Percentiles rank a stretch among this genome's conserved stretches.
Conservation (phyloP, 2,329 filamentous ascomycete genomes). For the Domatiomyces catenatus region DNA sequence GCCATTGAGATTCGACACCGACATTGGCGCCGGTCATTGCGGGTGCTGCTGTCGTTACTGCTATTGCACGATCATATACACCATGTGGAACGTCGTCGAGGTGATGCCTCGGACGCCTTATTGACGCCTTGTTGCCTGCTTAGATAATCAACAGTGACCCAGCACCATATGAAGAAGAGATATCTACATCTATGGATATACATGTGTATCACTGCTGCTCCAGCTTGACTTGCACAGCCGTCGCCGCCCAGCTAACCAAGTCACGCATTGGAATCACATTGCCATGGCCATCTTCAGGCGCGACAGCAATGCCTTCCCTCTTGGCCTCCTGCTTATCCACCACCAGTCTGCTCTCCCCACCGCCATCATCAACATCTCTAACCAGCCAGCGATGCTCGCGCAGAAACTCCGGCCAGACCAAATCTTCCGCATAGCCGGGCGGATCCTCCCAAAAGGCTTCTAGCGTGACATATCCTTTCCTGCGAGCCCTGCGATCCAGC, state of each 20-base stretch:
- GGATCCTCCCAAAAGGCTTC: slow-evolving; percentile 93
- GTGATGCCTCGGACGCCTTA: background rate
- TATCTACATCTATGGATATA: background rate
- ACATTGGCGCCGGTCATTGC: background rate
- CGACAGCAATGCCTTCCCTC: slow-evolving; percentile 6
- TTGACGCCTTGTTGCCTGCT: background rate
- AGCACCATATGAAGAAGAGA: too few species aligned
- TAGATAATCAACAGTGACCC: too few species aligned
- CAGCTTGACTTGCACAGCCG: background rate
- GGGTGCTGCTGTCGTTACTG: too few species aligned
- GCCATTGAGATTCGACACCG: background rate
- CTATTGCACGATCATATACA: too few species aligned
- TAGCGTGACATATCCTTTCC: slow-evolving; percentile 33
- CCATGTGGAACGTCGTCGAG: too few species aligned
- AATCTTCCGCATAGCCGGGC: slow-evolving; percentile 78
- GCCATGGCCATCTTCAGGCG: background rate
- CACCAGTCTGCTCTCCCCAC: slow-evolving; percentile 7
- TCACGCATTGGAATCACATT: background rate
- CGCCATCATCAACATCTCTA: slow-evolving; percentile 47
- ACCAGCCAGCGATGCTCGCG: slow-evolving; percentile 71
- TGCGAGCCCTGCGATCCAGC: slow-evolving; percentile 26
- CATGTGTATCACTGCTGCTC: background rate
- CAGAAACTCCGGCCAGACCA: slow-evolving; percentile 94
- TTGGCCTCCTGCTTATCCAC: slow-evolving; percentile 27
- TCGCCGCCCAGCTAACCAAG: background rate